Conservation (phyloP, 1,284 basidiomycete genomes). For the Cerrena zonata region DNA sequence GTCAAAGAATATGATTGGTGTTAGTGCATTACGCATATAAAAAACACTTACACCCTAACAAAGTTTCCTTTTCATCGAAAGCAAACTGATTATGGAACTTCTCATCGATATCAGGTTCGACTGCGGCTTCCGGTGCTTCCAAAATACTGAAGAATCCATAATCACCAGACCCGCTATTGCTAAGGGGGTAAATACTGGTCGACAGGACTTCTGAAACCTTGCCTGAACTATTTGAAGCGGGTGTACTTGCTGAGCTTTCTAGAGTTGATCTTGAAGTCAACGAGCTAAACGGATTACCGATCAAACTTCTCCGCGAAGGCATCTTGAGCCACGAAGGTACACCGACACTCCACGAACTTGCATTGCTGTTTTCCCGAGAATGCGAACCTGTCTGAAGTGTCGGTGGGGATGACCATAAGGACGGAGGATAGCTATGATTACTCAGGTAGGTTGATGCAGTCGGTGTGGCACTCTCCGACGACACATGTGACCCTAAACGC, state of each 20-base stretch:
- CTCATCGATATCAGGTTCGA: conserved; percentile 63
- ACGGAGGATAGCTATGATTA: conserved; percentile 74
- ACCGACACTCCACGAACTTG: conserved; percentile 52
- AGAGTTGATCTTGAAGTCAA: conserved; percentile 13
- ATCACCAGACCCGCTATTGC: conserved; percentile 41
- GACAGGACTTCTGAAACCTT: conserved; percentile 55
- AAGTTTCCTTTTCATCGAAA: conserved; percentile 78
- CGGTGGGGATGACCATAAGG: conserved; percentile 44
- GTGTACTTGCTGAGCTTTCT: conserved; percentile 18
- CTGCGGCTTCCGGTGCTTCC: conserved; percentile 54
- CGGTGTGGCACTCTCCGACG: conserved; percentile 19
- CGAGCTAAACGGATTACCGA: conserved; percentile 17
- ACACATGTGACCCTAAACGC: conserved; percentile 15
- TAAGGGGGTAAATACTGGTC: conserved; percentile 32
- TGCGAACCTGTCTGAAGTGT: conserved; percentile 30
- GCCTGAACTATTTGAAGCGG: conserved; percentile 17
- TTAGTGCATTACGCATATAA: too few species aligned
- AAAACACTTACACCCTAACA: conserved; percentile 74
- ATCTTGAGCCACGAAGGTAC: conserved; percentile 69
- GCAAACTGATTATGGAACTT: conserved; percentile 79
- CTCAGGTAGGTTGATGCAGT: conserved; percentile 10
- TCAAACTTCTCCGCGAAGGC: conserved; percentile 42
- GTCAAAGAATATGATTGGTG: too few species aligned
- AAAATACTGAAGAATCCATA: conserved; percentile 68
- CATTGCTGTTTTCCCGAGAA: conserved; percentile 26